Conservation (phyloP, 2,329 filamentous ascomycete species). For the Hypoxylon sp. region DNA sequence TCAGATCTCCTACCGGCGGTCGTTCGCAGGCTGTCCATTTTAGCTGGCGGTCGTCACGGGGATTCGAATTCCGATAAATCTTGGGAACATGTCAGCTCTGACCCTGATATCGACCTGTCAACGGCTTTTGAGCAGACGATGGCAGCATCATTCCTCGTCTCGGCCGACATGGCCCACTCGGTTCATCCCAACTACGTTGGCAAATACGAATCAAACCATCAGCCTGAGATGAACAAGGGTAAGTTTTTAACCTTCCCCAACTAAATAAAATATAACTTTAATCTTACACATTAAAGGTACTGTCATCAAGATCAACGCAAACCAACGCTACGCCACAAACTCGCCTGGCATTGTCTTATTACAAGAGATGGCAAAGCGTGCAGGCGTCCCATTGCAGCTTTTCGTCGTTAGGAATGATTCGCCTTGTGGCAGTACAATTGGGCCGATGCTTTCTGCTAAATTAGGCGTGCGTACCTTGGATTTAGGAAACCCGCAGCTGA, state of each 20-base stretch:
- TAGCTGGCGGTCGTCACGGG: constrained; percentile 72
- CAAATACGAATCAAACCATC: constrained; percentile 93
- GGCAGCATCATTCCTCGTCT: constrained; percentile 91
- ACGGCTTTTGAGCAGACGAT: constrained; percentile 96
- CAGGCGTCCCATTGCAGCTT: constrained; percentile 88
- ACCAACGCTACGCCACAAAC: constrained; percentile 96
- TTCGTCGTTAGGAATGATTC: constrained; percentile 98
- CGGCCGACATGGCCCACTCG: constrained; percentile 97
- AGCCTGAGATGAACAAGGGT: constrained; percentile 95
- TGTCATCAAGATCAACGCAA: constrained; percentile 98
- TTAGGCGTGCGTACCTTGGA: constrained; percentile 92
- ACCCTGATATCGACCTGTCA: constrained; percentile 72
- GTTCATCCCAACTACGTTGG: constrained; percentile 94
- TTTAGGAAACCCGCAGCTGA: constrained; percentile 92
- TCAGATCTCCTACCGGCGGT: constrained; percentile 92
- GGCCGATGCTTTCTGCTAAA: constrained; percentile 92
- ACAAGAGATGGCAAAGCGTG: constrained; percentile 83
- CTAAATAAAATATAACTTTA: not conserved
- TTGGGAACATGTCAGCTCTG: constrained; percentile 70
- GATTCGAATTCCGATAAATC: constrained; percentile 71
- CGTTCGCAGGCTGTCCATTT: constrained; percentile 85
- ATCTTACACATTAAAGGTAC: constrained; percentile 59
- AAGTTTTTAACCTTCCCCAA: not conserved
- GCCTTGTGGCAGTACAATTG: constrained; percentile 94
- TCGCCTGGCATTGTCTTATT: constrained; percentile 93